Evolutionary conservation across 306 rosid genomes (phyloP), one percentile per base, ranked within the genome.

Genomic region (Rosa rugosa): DNA sequence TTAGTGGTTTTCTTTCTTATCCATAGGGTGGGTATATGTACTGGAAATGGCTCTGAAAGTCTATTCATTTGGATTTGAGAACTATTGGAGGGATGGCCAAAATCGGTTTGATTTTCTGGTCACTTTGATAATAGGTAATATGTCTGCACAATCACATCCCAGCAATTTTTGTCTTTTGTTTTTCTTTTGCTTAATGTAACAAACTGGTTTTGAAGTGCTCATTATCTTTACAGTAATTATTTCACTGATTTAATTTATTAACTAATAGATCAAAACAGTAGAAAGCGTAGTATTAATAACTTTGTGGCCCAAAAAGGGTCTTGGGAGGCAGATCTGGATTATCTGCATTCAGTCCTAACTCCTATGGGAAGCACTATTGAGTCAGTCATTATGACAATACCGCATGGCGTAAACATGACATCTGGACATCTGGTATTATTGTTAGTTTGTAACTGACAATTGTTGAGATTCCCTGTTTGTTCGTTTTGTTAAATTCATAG

Each of bases 41-140:
- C 47, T 93, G 53, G 99, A 95, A 84, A 95, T 95, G 99, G 87
- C 85, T 86, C 80, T 91, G 78, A 95, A 91, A 82, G 77, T 95
- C 81, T 95, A 88, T 82, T 75, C 99, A 6, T 90, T 40, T 84
- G 99, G 99, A 80, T 95, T 95, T 79, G 80, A 68, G 86, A 95
- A 95, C 84, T 95, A 95, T 82, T 95, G 97, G 99, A 92, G 90
- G 73, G 97, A 93, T 89, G 98, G 97, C 62, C 98, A 93, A 84
- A 95, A 93, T 80, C 91, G 82, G 76, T 95, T 95, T 85, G 99
- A 95, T 88, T 95, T 95, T 84, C 77, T 90, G 13, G 80, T 95
- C 87, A 93, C 98, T 0, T 87, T 83, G 93, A 82, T 84, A 75
- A 95, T 95, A 81, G 99, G 99, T 93, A 93, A 84, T 47, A 60